Conservation (phyloP, 2,329 filamentous ascomycete genomes). For the Ophiocordyceps australis region DNA sequence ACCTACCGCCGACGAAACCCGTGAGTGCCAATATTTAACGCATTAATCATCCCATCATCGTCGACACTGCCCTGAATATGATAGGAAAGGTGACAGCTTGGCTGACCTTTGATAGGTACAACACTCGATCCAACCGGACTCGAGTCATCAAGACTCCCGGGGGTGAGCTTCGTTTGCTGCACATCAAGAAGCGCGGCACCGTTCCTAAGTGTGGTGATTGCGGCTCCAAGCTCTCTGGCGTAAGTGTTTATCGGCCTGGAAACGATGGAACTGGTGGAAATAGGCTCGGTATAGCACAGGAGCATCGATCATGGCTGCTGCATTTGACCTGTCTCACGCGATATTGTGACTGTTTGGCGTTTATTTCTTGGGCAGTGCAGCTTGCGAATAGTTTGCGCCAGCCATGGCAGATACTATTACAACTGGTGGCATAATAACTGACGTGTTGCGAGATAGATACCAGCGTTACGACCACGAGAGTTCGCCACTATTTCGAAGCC, state of each 20-base stretch:
- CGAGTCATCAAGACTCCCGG: slow-evolving; percentile 92
- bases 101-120: slow-evolving; percentile 49
- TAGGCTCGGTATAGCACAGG: too few relatives aligned
- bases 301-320: too few relatives aligned
- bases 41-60: too few relatives aligned
- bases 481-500: slow-evolving; percentile 94
- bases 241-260: slow-evolving; percentile 40
- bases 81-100: slow-evolving; percentile 5
- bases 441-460: slow-evolving; percentile 39
- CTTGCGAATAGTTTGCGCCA: too few relatives aligned
- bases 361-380: too few relatives aligned
- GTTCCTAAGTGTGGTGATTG: slow-evolving; percentile 99
- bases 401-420: too few relatives aligned
- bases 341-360: too few relatives aligned
- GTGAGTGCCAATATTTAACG: too few relatives aligned
- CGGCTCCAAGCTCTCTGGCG: slow-evolving; percentile 89
- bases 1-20: slow-evolving; percentile 64
- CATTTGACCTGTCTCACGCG: too few relatives aligned
- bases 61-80: too few relatives aligned
- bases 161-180: slow-evolving; percentile 85
- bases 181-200: slow-evolving; percentile 99
- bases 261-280: too few relatives aligned
- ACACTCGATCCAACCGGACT: slow-evolving; percentile 95
- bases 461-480: slow-evolving; percentile 94
- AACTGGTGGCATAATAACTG: slow-evolving; percentile 4